phyloP scores from a whole-genome alignment of 805 yeast genomes.

The Starmera quercuum region DNA sequence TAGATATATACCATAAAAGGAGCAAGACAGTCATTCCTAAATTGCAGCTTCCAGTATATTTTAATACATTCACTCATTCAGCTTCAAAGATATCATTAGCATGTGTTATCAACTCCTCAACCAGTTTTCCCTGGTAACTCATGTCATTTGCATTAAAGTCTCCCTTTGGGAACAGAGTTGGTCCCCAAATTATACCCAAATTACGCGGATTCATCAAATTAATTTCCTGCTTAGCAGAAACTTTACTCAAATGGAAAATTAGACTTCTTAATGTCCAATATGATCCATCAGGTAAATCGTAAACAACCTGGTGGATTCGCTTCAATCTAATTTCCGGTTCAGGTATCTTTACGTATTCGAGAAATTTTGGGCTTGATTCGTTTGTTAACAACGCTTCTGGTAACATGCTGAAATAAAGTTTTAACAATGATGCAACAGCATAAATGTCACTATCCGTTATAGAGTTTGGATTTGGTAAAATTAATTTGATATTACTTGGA shows the following conservation, averaged over 20 bases:
- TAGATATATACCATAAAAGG: conserved; percentile 13
- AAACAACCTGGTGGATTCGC: conserved; percentile 76
- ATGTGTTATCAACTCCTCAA: conserved; percentile 78
- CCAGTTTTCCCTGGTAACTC: conserved; percentile 65
- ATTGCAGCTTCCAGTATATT: no score
- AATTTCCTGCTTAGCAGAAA: conserved; percentile 49
- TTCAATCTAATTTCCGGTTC: conserved; percentile 61
- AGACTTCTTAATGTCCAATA: conserved; percentile 85
- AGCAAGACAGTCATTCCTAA: no score
- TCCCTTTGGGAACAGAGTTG: conserved; percentile 67
- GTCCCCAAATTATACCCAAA: conserved; percentile 92
- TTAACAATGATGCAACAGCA: conserved; percentile 80
- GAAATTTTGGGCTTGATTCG: conserved; percentile 52
- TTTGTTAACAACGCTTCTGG: conserved; percentile 81
- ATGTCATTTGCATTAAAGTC: conserved; percentile 64
- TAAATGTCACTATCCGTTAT: conserved; percentile 76
- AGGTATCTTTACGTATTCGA: conserved; percentile 63
- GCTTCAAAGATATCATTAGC: conserved; percentile 78
- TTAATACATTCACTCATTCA: conserved; percentile 23
- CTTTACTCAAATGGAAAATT: conserved; percentile 75
- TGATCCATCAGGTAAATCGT: conserved; percentile 88
- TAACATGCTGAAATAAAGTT: conserved; percentile 72
- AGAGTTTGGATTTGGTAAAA: conserved; percentile 46
- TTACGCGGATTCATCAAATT: conserved; percentile 82
- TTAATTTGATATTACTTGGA: conserved; percentile 54